phyloP scores from a whole-genome alignment of 1,284 basidiomycete species.

The Thelephora terrestris region DNA sequence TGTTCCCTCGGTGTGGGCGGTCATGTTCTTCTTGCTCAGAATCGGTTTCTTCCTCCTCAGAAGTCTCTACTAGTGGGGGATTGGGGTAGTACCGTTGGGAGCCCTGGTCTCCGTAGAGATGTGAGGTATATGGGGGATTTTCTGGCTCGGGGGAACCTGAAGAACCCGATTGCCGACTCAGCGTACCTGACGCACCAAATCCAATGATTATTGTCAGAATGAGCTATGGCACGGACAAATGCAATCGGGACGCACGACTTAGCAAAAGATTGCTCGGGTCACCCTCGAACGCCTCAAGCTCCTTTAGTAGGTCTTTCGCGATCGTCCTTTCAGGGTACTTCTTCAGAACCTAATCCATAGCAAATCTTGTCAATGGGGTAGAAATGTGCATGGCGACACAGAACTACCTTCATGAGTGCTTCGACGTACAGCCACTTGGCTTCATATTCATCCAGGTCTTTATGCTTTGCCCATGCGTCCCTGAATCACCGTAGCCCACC shows the following conservation, averaged over 20 bases:
- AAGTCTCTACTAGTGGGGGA: constrained; percentile 7
- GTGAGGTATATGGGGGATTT: neutral
- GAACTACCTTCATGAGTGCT: constrained; percentile 67
- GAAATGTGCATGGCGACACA: neutral
- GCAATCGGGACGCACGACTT: constrained; percentile 41
- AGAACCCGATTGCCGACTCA: constrained; percentile 45
- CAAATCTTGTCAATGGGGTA: constrained; percentile 1
- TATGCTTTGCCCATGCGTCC: constrained; percentile 94
- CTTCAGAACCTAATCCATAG: constrained; percentile 52
- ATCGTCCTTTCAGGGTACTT: constrained; percentile 78
- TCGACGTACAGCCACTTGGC: constrained; percentile 90
- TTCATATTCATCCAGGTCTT: constrained; percentile 67
- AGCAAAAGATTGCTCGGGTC: constrained; percentile 60
- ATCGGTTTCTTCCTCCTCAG: constrained; percentile 23
- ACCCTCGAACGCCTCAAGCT: constrained; percentile 74
- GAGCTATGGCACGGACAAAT: too few relatives aligned
- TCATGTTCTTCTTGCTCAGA: constrained; percentile 39
- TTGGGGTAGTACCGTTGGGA: neutral
- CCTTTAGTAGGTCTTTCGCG: constrained; percentile 66
- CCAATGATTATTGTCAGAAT: neutral
- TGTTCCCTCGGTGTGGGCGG: constrained; percentile 27
- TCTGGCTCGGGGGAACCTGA: constrained; percentile 44
- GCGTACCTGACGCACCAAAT: constrained; percentile 27
- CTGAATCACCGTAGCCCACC: constrained; percentile 26
- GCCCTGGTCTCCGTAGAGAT: neutral